A percentile compares a stretch with the other conserved stretches of the same genome.
Evolutionary conservation across 2,329 filamentous ascomycete species (phyloP).

Genomic region (Aspergillus sp.): DNA sequence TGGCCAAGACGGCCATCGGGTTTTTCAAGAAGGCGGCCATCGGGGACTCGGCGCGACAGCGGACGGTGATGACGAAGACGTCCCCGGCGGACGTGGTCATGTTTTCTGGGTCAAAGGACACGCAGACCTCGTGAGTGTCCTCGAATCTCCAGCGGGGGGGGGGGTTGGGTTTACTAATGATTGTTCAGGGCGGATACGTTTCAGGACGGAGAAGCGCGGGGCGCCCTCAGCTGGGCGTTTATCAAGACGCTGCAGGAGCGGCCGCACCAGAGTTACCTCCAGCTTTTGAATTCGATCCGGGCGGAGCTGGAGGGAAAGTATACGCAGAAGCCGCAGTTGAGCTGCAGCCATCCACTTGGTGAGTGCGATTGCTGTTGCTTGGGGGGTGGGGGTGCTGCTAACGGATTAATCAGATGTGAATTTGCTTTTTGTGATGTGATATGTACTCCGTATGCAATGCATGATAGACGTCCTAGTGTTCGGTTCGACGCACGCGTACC

Average conservation of each 20-base stretch:
- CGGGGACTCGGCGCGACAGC: constrained; percentile 74
- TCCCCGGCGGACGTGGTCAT: constrained; percentile 94
- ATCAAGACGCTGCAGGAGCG: constrained; percentile 85
- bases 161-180: neutral
- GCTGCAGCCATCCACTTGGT: constrained; percentile 95
- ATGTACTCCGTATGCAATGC: neutral
- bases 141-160: neutral
- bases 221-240: constrained; percentile 97
- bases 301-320: constrained; percentile 86
- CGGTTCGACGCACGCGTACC: neutral
- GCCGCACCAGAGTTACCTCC: constrained; percentile 89
- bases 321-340: constrained; percentile 91
- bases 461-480: neutral
- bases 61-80: constrained; percentile 82
- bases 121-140: constrained; percentile 63
- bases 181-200: constrained; percentile 75
- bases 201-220: constrained; percentile 83
- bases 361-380: constrained; percentile 37
- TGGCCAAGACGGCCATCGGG: constrained; percentile 74
- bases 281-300: constrained; percentile 89
- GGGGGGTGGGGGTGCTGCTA: neutral
- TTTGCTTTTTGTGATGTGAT: constrained; percentile 65
- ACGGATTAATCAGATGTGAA: constrained; percentile 54
- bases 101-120: constrained; percentile 96
- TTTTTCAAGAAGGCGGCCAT: constrained; percentile 84